A percentile compares a stretch with the other conserved stretches of the same genome.
Evolutionary conservation across 225 moss, liverwort and hornwort species (phyloP).

Genomic region (Bryum argenteum): DNA sequence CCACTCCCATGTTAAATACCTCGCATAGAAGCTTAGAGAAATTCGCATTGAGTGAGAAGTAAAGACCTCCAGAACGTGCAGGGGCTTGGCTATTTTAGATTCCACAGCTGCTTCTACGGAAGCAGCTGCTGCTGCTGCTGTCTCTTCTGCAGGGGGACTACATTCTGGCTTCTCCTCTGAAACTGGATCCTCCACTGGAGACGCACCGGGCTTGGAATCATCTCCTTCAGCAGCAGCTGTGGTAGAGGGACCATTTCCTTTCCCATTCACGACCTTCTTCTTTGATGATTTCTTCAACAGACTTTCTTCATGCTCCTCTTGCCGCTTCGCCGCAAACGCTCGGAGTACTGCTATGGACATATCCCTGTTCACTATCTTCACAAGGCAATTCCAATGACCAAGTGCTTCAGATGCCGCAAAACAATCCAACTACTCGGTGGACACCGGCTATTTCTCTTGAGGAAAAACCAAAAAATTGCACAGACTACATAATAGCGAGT

Average conservation of each 20-base stretch:
- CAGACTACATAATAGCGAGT: too few relatives aligned
- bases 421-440: too few relatives aligned
- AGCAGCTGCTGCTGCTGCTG: slow-evolving; percentile 24
- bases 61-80: slow-evolving; percentile 54
- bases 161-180: slow-evolving; percentile 40
- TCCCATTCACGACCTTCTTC: slow-evolving; percentile 38
- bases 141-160: slow-evolving; percentile 29
- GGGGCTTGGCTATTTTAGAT: slow-evolving; percentile 53
- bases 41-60: neutral
- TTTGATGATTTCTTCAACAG: slow-evolving; percentile 49
- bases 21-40: neutral
- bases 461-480: too few relatives aligned
- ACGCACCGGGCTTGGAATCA: slow-evolving; percentile 10
- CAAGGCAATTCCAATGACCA: neutral
- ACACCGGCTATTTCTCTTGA: too few relatives aligned
- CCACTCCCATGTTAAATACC: slow-evolving; percentile 22
- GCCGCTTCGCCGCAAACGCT: slow-evolving; percentile 69
- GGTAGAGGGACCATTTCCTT: slow-evolving; percentile 21
- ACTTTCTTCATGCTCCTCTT: slow-evolving; percentile 65
- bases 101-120: slow-evolving; percentile 34
- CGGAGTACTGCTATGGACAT: slow-evolving; percentile 91
- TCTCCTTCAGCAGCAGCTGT: slow-evolving; percentile 28
- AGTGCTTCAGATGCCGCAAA: neutral
- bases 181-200: slow-evolving; percentile 22
- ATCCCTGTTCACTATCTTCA: slow-evolving; percentile 94